Evolutionary conservation across 768 basidiomycete genomes (phyloP), one percentile per base, ranked within the genome.

Genomic region (Collybia nuda): DNA sequence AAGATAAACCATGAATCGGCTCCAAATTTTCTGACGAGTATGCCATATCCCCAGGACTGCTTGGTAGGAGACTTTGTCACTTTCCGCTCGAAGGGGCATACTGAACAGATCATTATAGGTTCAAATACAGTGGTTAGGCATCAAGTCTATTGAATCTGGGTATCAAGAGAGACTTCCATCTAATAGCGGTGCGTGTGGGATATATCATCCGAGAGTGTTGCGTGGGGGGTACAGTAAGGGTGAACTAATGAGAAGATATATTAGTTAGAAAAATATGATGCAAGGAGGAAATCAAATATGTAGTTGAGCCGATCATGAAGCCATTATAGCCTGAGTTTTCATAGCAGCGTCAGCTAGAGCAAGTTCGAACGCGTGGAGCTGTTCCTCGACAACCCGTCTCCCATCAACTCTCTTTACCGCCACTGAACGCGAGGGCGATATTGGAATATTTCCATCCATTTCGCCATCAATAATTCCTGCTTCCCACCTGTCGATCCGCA

Each of bases 321-420:
- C 86, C 85, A 91, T 88, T 52, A 93, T 93, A 32, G 86, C 85
- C 62, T 84, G 82, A 1, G 90, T 90, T 72, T 88, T 91, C 52
- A 73, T 58, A 38, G 81, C 84, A 26, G 90, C 91, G 41, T 91
- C 89, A 36, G 72, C 75, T 32, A 93, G 67, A 21, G 85, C 88
- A 47, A 68, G 73, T 63, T 88, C 84, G 59, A 93, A 93, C 19
- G 87, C 90, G 43, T 70, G 75, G 57, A 93, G 62, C 59, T 93
- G 88, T 61, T 90, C 90, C 57, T 85, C 71, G n/a, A 90, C 90
- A 45, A 91, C 66, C 60, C 70, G 75, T 48, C 89, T 73, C 39
- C 88, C 90, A 53, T 92, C 87, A 35, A 85, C 65, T 57, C 84
- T 70, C 58, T 74, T 78, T 47, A 65, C 59, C 15, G 39, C 49